These are phyloP conservation scores for Wickerhamomyces bovis DNA, from an alignment of 805 yeast genomes.

Conservation along the genomic window DNA sequence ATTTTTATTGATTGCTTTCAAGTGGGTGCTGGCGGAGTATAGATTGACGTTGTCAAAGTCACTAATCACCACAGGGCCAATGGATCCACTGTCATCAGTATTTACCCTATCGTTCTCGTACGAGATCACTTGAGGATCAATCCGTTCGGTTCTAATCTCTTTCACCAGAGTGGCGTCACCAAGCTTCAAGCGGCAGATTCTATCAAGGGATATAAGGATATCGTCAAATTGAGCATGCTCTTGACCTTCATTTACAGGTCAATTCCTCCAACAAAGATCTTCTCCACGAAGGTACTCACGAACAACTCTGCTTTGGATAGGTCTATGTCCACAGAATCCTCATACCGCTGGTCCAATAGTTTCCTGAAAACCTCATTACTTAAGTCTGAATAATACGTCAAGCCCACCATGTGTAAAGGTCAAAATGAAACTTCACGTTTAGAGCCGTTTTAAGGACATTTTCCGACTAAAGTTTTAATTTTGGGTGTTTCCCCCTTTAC, in stretches of 20 bases:
- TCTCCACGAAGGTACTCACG: slow-evolving; percentile 7
- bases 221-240: not conserved
- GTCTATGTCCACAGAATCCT: not conserved
- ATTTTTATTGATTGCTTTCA: not conserved
- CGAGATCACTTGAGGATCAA: not conserved
- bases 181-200: not conserved
- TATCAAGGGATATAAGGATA: not conserved
- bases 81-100: not conserved
- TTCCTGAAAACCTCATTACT: slow-evolving; percentile 2
- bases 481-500: not conserved
- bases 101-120: not conserved
- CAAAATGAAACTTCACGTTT: slow-evolving; percentile 1
- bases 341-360: not conserved
- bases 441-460: not conserved
- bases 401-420: slow-evolving; percentile 1
- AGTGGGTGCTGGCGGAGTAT: slow-evolving; percentile 5
- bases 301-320: slow-evolving; percentile 13
- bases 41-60: slow-evolving; percentile 28
- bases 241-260: not conserved
- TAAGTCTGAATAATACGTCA: slow-evolving; percentile 2
- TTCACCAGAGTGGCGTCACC: not conserved
- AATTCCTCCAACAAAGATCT: slow-evolving; percentile 3
- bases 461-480: not conserved
- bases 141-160: not conserved
- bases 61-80: slow-evolving; percentile 6